Base-by-base conservation (phyloP, 768 basidiomycete genomes). In the Omphalotus guepiniiformis region DNA sequence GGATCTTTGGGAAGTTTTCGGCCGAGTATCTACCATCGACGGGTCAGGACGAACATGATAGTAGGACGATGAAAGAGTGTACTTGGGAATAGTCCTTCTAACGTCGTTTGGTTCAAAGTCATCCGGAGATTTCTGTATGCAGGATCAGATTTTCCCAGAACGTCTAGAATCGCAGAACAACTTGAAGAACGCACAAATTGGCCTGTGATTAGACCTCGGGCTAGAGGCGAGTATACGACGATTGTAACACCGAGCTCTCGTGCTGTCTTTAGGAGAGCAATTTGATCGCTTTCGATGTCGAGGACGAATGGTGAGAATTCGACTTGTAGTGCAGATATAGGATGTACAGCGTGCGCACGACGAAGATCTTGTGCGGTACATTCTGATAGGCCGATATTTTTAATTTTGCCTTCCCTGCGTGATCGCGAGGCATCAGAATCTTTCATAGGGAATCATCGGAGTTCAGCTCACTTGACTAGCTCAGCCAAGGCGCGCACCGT, bases 371-470 rank as follows among this genome's bases (percentile, higher is more conserved):
- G 47, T 1, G 71, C 64, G 2, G 74, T 74, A 47, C 69, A 62
- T 55, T 82, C 80, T 18, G 76, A 79, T 35, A 81, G 69, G 1
- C 80, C 78, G 8, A 82, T 53, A 56, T 76, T 69, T 49, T 62
- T 70, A 48, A 70, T 68, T 56, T 74, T 79, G 1, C 75, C 76
- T 50, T 62, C 62, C 42, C 63, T 61, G 41, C 7, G 39, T 12
- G 7, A 45, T n/a, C 34, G 29, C 3, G 6, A 18, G 30, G n/a
- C n/a, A 19, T 30, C 21, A 42, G 40, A 25, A 9, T 16, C 42
- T 3, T 3, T 15, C 9, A 27, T 18, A 0, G 18, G 11, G 13
- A 2, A 41, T 23, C n/a, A 49, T 27, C 32, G 38, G n/a, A 18
- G 4, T 15, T 7, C 4, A 19, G 52, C 61, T 51, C 58, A 77